phyloP scores from a whole-genome alignment of 345 rosid genomes.

The Odontarrhena argentea region DNA sequence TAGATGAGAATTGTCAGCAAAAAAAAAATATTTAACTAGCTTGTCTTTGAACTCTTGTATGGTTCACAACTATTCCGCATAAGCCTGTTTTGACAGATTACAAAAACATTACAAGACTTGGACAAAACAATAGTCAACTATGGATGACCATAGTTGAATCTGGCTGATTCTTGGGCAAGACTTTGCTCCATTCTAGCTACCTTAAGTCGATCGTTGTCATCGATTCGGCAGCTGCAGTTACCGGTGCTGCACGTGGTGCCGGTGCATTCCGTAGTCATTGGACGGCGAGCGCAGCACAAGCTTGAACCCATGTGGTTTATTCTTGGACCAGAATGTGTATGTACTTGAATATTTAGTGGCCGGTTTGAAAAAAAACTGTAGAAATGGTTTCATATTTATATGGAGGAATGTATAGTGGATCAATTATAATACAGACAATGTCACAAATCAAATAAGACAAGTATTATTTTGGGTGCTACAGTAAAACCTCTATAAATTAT shows the following conservation, averaged over 20 bases:
- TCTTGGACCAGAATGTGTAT: conserved; percentile 20
- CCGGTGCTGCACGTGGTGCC: conserved; percentile 2
- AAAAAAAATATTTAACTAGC: neutral
- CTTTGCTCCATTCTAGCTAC: conserved; percentile 31
- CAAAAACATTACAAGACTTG: conserved; percentile 20
- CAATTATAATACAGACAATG: neutral
- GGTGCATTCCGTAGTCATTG: conserved; percentile 4
- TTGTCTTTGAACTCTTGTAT: neutral
- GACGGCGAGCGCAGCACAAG: conserved; percentile 34
- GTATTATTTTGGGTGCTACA: no score
- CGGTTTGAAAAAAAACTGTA: neutral
- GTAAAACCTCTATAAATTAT: no score
- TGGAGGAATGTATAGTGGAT: neutral
- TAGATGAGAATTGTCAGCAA: no score
- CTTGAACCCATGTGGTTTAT: conserved; percentile 39
- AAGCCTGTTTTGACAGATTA: neutral
- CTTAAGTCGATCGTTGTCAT: conserved; percentile 29
- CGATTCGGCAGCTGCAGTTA: conserved; percentile 28
- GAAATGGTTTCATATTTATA: neutral
- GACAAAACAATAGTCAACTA: conserved; percentile 29
- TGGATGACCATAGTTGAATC: conserved; percentile 35
- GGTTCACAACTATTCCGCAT: neutral
- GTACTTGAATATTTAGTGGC: conserved; percentile 25
- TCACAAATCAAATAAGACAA: no score
- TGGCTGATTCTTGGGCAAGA: conserved; percentile 39